Evolutionary conservation across 225 moss, liverwort and hornwort genomes (phyloP), one percentile per base, ranked within the genome.

Genomic region (Straminergon stramineum): DNA sequence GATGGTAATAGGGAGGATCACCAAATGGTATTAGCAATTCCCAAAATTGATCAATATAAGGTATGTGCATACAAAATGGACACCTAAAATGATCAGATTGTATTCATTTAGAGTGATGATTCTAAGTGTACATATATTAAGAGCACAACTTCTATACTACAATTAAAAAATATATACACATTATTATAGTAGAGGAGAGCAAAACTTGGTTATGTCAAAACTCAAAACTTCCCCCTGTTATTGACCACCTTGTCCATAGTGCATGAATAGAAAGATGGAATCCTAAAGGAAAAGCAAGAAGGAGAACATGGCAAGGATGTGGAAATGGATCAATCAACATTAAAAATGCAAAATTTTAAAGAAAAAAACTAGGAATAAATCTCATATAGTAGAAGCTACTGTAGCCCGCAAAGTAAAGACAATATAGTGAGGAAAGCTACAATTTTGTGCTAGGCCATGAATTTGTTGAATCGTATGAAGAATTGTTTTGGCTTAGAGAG

Each of bases 131-230:
- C 30, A 45, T 74, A 14, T 15, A 2, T 39, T 41, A 17, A 73
- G 5, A 41, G 2, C 2, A 27, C 3, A 1, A 4, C 9, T 45
- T 73, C 5, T 0, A 24, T 0, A 70, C 3, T 5, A 0, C 8
- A 45, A 45, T 15, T 17, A 10, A 10, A 45, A 6, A 74, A 74
- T 10, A 17, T 6, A n/a, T 74, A 45, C 4, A 11, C 4, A 11
- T 1, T 35, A 8, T 3, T 41, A 15, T 41, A 15, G 15, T 26
- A 5, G 71, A 41, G 2, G 70, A 8, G 3, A 0, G 0, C 5
- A 71, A 24, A 71, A 71, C 15, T 41, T 14, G 8, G 41, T 41
- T 71, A 24, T 14, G 14, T 71, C 5, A 26, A 71, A 24, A 41
- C 6, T 41, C 8, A 2, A 39, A 70, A 7, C 7, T 7, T 8